Evolutionary conservation across 139 green algal genomes (phyloP), one percentile per base, ranked within the genome.

Genomic region (Chlamydomonas sphaeroides): DNA sequence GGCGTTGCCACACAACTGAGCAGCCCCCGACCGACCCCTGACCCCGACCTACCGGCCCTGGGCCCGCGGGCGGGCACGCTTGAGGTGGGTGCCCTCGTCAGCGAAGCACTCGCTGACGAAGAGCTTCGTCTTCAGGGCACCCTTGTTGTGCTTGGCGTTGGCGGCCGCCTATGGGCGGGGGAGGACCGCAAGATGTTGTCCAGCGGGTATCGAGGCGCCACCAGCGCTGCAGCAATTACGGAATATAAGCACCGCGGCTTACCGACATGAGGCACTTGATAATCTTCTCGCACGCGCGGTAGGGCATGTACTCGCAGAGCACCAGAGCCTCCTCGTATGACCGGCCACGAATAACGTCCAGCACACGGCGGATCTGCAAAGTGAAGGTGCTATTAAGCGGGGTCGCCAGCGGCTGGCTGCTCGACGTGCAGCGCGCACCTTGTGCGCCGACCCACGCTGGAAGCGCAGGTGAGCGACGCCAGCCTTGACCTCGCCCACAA

Each of bases 81-180:
- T 98, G 38, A 99, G 83, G 17, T 88, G 83, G 23, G 93, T 93
- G 42, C 90, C 96, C 67, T 91, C 85, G 78, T 99, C 93, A 41
- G 91, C 93, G 70, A 91, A 97, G 86, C 85, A 93, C 88, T 97
- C 94, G 36, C 71, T 90, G 7, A 99, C 92, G 66, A 92, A 92
- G 71, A 98, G 91, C 73, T 94, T 94, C 51, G 90, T 86, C 91
- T 98, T 98, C 49, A 90, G 90, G 51, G 97, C 91, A 36, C 92
- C 93, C 61, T 95, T 82, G 93, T 98, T 98, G 88, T 99, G 91
- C 93, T 98, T 98, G 49, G 96, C 96, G 86, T 99, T 98, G 45
- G 96, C 93, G 25, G 92, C 96, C 65, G 95, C 95, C 89, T 94
- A 90, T 39, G 21, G 20, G 2, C 18, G 56, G 21, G 6, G 6